These are phyloP conservation scores for Euptelea pleiosperma DNA, from an alignment of 164 flowering plant species.

Conservation along the genomic window DNA sequence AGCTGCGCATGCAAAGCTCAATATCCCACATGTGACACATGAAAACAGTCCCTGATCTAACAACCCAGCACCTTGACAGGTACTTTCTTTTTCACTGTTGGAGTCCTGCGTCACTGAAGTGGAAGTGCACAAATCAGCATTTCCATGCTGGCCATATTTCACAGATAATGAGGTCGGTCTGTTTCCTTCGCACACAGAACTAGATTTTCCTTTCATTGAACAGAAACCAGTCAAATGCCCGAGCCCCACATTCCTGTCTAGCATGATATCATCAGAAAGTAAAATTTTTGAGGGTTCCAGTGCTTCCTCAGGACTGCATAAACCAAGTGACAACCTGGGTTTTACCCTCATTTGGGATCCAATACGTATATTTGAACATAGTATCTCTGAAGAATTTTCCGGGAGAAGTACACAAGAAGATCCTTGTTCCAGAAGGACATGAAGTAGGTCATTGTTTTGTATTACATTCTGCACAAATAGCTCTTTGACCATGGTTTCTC, in stretches of 20 bases:
- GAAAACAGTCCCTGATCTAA: conserved; percentile 75
- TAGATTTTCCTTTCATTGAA: conserved; percentile 44
- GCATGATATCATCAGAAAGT: conserved; percentile 27
- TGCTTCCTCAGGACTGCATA: conserved; percentile 43
- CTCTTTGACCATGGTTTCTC: conserved; percentile 77
- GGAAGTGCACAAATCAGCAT: conserved; percentile 15
- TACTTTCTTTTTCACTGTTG: conserved; percentile 21
- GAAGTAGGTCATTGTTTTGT: conserved; percentile 64
- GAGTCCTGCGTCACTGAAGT: conserved; percentile 17
- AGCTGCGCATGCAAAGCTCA: conserved; percentile 82
- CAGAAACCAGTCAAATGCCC: conserved; percentile 30
- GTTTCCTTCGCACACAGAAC: conserved; percentile 29
- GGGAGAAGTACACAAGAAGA: conserved; percentile 74
- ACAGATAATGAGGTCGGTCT: conserved; percentile 16
- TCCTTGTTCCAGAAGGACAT: conserved; percentile 63
- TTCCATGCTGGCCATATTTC: conserved; percentile 18
- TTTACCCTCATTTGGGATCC: conserved; percentile 47
- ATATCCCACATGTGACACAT: conserved; percentile 91
- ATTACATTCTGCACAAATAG: conserved; percentile 66
- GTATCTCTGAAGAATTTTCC: conserved; percentile 41
- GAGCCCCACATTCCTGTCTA: conserved; percentile 30
- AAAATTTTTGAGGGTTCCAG: conserved; percentile 29
- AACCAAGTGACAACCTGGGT: conserved; percentile 41
- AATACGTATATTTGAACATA: conserved; percentile 42
- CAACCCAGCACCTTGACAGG: conserved; percentile 35